Conservation (phyloP, 805 yeast genomes). For the Kodamaea laetipori region DNA sequence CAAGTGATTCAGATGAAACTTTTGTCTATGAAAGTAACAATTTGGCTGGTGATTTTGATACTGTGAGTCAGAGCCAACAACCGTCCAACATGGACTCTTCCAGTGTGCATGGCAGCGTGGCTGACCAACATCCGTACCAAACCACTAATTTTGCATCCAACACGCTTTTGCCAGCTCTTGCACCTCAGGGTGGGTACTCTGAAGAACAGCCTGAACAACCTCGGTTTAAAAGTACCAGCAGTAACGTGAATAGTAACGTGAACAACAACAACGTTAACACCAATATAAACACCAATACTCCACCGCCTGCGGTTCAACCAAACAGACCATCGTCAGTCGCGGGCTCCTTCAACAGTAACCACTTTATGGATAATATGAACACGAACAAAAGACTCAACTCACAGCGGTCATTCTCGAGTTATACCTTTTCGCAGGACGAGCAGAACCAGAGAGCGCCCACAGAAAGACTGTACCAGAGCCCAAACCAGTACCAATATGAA, state of each 20-base stretch:
- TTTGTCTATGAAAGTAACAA: conserved; percentile 79
- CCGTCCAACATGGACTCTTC: conserved; percentile 9
- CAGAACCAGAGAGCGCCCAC: conserved; percentile 4
- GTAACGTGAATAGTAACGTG: conserved; percentile 2
- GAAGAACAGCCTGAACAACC: conserved; percentile 2
- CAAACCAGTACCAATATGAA: conserved; percentile 1
- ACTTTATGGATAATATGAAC: conserved; percentile 23
- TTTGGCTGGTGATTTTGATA: conserved; percentile 22
- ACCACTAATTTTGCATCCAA: background rate
- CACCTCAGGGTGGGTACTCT: no score
- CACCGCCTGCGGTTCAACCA: conserved; percentile 14
- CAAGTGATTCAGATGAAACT: conserved; percentile 89
- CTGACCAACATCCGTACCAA: conserved; percentile 7
- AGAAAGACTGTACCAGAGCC: conserved; percentile 3
- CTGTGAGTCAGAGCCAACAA: conserved; percentile 12
- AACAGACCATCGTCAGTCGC: conserved; percentile 18
- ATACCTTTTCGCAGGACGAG: conserved; percentile 17
- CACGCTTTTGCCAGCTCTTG: conserved; percentile 1
- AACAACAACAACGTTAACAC: conserved; percentile 17
- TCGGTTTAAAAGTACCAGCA: background rate
- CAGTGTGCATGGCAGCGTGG: conserved; percentile 17
- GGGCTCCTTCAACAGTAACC: conserved; percentile 26
- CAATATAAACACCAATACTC: no score
- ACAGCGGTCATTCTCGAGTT: conserved; percentile 18
- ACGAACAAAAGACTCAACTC: conserved; percentile 16